phyloP scores from a whole-genome alignment of 2,329 filamentous ascomycete species.

The Diaporthe capsici region DNA sequence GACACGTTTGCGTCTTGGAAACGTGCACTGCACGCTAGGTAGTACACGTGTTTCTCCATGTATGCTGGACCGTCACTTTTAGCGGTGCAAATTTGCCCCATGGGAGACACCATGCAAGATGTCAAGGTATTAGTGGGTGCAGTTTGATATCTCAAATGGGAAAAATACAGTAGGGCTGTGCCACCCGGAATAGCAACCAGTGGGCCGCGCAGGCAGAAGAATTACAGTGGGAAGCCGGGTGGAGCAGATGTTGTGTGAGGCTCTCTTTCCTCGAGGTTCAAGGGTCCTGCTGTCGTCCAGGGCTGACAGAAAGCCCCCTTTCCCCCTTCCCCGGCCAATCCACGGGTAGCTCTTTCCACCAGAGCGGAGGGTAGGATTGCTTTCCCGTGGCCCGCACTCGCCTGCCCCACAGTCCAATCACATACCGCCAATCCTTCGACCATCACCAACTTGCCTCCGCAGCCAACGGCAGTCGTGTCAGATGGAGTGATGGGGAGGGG shows the following conservation, averaged over 20 bases:
- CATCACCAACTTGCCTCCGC: conserved; percentile 4
- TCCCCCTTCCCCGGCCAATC: conserved; percentile 6
- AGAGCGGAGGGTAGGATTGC: conserved; percentile 17
- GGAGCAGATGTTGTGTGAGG: background rate
- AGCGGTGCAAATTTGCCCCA: background rate
- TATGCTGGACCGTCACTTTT: background rate
- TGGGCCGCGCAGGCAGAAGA: background rate
- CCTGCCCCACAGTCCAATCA: conserved; percentile 31
- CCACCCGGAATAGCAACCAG: background rate
- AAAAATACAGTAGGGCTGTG: background rate
- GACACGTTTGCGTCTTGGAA: background rate
- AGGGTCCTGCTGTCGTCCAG: background rate
- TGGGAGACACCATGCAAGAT: background rate
- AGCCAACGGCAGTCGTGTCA: conserved; percentile 12
- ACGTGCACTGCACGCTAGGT: background rate
- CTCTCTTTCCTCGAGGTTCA: conserved; percentile 14
- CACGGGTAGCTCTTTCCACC: background rate
- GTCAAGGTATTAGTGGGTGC: background rate
- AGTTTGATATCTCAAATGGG: background rate
- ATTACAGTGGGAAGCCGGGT: background rate
- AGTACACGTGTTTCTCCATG: background rate
- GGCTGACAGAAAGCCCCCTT: background rate
- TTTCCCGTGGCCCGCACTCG: conserved; percentile 5
- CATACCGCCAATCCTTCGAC: conserved; percentile 34
- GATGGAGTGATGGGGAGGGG: background rate